Evolutionary conservation across 2,329 filamentous ascomycete species (phyloP).

Genomic region (Calonectria montana): DNA sequence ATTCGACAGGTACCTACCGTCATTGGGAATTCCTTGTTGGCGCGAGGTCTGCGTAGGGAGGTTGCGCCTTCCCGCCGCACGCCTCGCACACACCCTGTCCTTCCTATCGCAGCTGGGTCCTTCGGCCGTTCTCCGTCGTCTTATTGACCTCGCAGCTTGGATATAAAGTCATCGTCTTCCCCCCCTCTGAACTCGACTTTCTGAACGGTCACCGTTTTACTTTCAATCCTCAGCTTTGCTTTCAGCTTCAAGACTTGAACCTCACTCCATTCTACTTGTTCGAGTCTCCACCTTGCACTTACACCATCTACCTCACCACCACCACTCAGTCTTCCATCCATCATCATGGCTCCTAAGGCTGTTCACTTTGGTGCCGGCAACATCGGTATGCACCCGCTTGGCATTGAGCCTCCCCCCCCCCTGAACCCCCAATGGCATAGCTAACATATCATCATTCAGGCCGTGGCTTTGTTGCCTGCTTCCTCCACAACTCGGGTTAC

Average conservation of each 20-base stretch:
- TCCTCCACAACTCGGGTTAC: constrained; percentile 94
- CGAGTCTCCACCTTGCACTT: constrained; percentile 17
- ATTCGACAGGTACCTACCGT: constrained; percentile 6
- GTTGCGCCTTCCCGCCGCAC: constrained; percentile 14
- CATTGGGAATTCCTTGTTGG: constrained; percentile 10
- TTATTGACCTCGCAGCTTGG: constrained; percentile 6
- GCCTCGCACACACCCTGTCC: constrained; percentile 14
- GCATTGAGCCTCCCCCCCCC: not conserved
- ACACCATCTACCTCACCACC: constrained; percentile 24
- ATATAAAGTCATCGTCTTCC: constrained; percentile 37
- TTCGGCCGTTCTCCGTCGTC: constrained; percentile 19
- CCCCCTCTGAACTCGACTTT: constrained; percentile 21
- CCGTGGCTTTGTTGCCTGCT: constrained; percentile 88
- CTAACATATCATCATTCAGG: constrained; percentile 47
- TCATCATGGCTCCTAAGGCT: constrained; percentile 72
- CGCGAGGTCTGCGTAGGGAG: not conserved
- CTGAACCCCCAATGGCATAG: not conserved
- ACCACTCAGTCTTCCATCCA: constrained; percentile 17
- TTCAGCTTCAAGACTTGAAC: constrained; percentile 4
- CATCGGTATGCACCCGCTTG: constrained; percentile 66
- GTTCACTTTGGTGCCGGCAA: constrained; percentile 90
- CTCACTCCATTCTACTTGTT: not conserved
- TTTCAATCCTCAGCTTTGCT: constrained; percentile 11
- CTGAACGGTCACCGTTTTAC: constrained; percentile 30
- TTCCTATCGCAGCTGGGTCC: constrained; percentile 3